Percentiles rank a stretch among this genome's conserved stretches.
phyloP scores from a whole-genome alignment of 2,329 filamentous ascomycete genomes.

The Colletotrichum sp. region DNA sequence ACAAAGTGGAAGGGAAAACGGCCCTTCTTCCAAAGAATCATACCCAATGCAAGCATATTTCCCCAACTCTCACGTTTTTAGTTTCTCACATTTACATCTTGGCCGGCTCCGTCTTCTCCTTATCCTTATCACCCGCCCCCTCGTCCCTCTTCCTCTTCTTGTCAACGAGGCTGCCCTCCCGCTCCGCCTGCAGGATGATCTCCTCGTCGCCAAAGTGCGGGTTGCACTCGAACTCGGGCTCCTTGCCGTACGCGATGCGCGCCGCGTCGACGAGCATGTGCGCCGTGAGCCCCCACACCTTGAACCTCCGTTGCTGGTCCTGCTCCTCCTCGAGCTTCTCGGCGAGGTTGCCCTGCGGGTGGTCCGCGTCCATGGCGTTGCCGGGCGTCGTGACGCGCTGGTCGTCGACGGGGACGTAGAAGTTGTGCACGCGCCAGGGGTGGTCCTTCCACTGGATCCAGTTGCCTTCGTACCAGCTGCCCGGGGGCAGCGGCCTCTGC shows the following conservation, averaged over 20 bases:
- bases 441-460: slow-evolving; percentile 83
- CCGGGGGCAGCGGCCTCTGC: slow-evolving; percentile 46
- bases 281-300: slow-evolving; percentile 95
- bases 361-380: slow-evolving; percentile 27
- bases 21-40: not conserved
- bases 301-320: slow-evolving; percentile 52
- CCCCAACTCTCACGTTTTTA: not conserved
- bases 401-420: slow-evolving; percentile 81
- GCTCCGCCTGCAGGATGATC: slow-evolving; percentile 51
- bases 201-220: slow-evolving; percentile 56
- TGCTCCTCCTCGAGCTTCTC: slow-evolving; percentile 51
- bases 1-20: not conserved
- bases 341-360: slow-evolving; percentile 47
- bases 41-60: not conserved
- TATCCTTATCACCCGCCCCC: slow-evolving; percentile 14
- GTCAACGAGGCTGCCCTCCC: slow-evolving; percentile 49
- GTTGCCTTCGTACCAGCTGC: slow-evolving; percentile 82
- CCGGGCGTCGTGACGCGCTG: slow-evolving; percentile 70
- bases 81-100: not conserved
- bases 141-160: slow-evolving; percentile 40
- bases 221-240: slow-evolving; percentile 83
- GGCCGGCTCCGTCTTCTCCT: slow-evolving; percentile 21
- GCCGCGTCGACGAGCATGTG: slow-evolving; percentile 89
- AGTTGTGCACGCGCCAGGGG: slow-evolving; percentile 89
- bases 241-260: slow-evolving; percentile 78